Percentiles rank a stretch among this genome's conserved stretches.
These are phyloP conservation scores for Crucibulum laeve DNA, from an alignment of 768 basidiomycete genomes.

Conservation along the genomic window DNA sequence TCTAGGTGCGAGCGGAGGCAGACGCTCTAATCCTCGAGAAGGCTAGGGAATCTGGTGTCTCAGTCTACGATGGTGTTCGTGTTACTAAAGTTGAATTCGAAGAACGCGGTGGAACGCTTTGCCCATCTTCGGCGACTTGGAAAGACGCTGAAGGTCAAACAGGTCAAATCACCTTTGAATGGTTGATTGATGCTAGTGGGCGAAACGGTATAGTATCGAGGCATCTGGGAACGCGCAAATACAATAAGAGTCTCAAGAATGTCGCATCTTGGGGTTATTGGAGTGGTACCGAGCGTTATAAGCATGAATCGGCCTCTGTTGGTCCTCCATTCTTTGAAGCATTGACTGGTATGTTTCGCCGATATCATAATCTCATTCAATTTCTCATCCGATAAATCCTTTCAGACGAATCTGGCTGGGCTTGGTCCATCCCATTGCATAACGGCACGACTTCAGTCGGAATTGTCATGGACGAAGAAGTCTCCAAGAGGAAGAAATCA, in stretches of 20 bases:
- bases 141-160: slow-evolving; percentile 14
- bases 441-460: slow-evolving; percentile 34
- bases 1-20: slow-evolving; percentile 46
- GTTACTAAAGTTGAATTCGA: slow-evolving; percentile 41
- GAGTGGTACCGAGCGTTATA: slow-evolving; percentile 23
- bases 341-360: slow-evolving; percentile 35
- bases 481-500: slow-evolving; percentile 18
- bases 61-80: slow-evolving; percentile 40
- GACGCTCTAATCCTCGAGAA: slow-evolving; percentile 52
- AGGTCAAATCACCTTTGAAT: slow-evolving; percentile 48
- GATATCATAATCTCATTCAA: neutral
- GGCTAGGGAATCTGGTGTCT: slow-evolving; percentile 37
- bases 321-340: slow-evolving; percentile 49
- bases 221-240: slow-evolving; percentile 42
- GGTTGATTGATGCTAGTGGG: slow-evolving; percentile 55
- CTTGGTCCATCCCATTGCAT: slow-evolving; percentile 47
- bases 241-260: slow-evolving; percentile 47
- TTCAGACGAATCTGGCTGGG: slow-evolving; percentile 46
- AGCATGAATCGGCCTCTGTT: slow-evolving; percentile 30
- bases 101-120: slow-evolving; percentile 6
- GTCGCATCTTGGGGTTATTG: slow-evolving; percentile 62
- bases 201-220: slow-evolving; percentile 50
- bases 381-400: neutral
- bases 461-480: slow-evolving; percentile 30
- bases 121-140: slow-evolving; percentile 31